Evolutionary conservation across 108 stramenopile species (phyloP), one percentile per base, ranked within the genome.

Genomic region (Nitzschia putrida): DNA sequence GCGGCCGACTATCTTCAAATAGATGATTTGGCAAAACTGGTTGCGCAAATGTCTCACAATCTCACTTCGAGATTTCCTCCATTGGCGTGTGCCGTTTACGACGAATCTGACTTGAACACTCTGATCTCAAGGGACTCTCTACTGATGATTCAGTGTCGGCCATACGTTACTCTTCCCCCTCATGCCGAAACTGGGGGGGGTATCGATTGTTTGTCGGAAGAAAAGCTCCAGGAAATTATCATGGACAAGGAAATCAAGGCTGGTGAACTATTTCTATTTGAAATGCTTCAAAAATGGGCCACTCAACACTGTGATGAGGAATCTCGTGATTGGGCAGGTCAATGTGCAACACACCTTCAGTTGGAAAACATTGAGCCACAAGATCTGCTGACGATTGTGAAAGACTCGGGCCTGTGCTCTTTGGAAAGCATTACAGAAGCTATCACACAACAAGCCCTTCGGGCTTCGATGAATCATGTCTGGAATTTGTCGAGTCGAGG

Each of bases 41-140:
- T 76, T 0, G 72, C 83, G 23, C 63, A 69, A 60, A 68, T 76
- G 45, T 54, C 73, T 21, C 69, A 81, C 49, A 78, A 75, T 41
- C 67, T 82, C 2, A 83, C 80, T 24, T 71, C 79, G 41, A 66
- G 71, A 50, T 74, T 77, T 45, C 74, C 78, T 34, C 75, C 79
- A 7, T 66, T 87, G 79, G 86, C 86, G 49, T 87, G 86, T 69
- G 83, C 79, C 21, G 70, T 87, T 29, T 87, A 80, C 41, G 86
- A 87, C 61, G 83, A 87, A 80, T 70, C 64, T 43, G 68, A 76
- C 59, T 55, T 64, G 26, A 53, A 58, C 21, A 61, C 57, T 5
- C 40, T 52, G 23, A 47, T 78, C n/a, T 64, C 56, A 3, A 37
- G 66, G 43, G 69, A 66, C 26, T 50, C 77, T 12, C 18, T 64